Conservation (phyloP, 1,284 basidiomycete species). For the Farysia itapuensis region DNA sequence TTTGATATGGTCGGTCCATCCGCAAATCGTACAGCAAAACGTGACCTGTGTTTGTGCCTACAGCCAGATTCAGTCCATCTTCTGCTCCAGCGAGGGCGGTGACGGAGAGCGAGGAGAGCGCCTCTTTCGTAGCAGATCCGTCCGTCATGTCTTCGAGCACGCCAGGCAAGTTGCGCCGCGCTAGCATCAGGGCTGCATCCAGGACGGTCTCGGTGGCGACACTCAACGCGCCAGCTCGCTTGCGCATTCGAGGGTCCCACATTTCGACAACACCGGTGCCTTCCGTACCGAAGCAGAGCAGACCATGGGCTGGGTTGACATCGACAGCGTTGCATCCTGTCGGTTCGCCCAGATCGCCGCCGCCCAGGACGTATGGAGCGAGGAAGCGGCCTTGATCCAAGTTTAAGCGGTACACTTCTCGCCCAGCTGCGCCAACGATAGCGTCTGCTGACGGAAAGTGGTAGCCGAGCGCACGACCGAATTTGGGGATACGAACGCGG, state of each 20-base stretch:
- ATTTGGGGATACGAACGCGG: conserved; percentile 86
- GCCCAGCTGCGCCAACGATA: conserved; percentile 74
- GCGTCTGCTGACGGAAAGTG: conserved; percentile 81
- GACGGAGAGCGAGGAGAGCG: conserved; percentile 66
- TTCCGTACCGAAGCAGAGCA: conserved; percentile 85
- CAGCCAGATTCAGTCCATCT: conserved; percentile 88
- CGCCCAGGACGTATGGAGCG: conserved; percentile 48
- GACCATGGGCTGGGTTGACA: conserved; percentile 88
- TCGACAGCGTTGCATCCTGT: conserved; percentile 87
- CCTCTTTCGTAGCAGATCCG: conserved; percentile 54
- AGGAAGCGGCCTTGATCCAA: conserved; percentile 90
- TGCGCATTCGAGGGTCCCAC: conserved; percentile 90
- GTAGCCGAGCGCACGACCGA: conserved; percentile 88
- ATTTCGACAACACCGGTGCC: conserved; percentile 81
- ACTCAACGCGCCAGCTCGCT: conserved; percentile 73
- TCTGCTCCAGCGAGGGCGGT: conserved; percentile 73
- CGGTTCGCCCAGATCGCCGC: conserved; percentile 62
- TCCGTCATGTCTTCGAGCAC: conserved; percentile 35
- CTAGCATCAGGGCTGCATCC: conserved; percentile 56
- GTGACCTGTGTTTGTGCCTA: conserved; percentile 92
- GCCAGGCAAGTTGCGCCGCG: conserved; percentile 59
- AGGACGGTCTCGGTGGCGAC: conserved; percentile 67
- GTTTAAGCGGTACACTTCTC: conserved; percentile 89
- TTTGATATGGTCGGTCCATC: conserved; percentile 76
- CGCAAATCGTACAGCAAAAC: conserved; percentile 93